These are phyloP conservation scores for Pythium coloratum DNA, from an alignment of 352 stramenopile genomes.

Conservation along the genomic window DNA sequence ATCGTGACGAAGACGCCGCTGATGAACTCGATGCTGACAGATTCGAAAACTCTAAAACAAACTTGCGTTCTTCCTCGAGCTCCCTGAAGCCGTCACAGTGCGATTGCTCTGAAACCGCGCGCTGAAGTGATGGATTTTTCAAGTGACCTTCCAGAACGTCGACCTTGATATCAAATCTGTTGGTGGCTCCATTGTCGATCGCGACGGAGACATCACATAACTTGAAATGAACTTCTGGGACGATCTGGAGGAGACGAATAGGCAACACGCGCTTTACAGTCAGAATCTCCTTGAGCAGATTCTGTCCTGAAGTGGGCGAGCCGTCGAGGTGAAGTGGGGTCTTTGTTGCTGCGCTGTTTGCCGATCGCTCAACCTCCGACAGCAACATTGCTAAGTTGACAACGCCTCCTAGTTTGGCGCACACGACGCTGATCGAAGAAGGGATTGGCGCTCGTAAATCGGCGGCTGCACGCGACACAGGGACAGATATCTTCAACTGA, in stretches of 20 bases:
- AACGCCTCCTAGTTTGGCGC: slow-evolving; percentile 1
- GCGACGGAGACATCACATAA: neutral
- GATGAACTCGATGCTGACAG: neutral
- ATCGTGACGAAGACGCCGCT: neutral
- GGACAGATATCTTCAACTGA: neutral
- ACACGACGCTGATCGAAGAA: slow-evolving; percentile 6
- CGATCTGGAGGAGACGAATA: slow-evolving; percentile 14
- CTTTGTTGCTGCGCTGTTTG: neutral
- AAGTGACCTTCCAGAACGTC: slow-evolving; percentile 3
- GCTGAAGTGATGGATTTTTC: neutral
- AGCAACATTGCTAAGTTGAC: slow-evolving; percentile 9
- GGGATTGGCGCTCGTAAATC: slow-evolving; percentile 17
- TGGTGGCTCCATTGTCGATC: slow-evolving; percentile 1
- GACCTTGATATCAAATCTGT: neutral
- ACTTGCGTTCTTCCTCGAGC: slow-evolving; percentile 5
- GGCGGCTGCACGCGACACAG: slow-evolving; percentile 5
- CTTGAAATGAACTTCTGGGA: slow-evolving; percentile 13
- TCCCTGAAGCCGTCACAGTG: neutral
- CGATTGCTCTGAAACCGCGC: neutral
- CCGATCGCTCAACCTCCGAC: neutral
- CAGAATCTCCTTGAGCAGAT: neutral
- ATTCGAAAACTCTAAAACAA: neutral
- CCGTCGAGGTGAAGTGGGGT: neutral
- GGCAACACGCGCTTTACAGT: neutral
- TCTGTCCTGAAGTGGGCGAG: neutral